These are phyloP conservation scores for Sporothrix brasiliensis DNA, from an alignment of 2,329 filamentous ascomycete genomes.

Conservation along the genomic window DNA sequence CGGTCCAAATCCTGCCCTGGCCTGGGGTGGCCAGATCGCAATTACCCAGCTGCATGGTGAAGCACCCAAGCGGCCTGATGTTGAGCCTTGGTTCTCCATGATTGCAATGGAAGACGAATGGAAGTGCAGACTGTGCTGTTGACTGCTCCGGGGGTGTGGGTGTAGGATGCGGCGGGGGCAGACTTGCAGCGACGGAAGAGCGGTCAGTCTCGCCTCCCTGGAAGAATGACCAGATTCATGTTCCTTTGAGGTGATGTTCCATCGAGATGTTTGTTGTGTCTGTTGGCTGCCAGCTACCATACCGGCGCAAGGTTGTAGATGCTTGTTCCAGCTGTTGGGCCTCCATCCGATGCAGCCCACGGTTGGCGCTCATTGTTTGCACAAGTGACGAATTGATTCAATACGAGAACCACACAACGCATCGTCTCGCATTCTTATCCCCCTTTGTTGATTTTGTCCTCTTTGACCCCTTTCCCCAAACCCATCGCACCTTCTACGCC, in stretches of 20 bases:
- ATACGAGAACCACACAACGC: background rate
- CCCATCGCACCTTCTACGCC: background rate
- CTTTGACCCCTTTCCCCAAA: background rate
- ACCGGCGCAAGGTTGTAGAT: background rate
- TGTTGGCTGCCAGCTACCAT: background rate
- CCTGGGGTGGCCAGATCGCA: background rate
- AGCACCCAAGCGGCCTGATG: conserved; percentile 15
- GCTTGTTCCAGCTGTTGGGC: background rate
- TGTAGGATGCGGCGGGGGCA: background rate
- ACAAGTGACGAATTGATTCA: background rate
- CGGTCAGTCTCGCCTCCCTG: background rate
- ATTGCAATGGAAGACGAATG: background rate
- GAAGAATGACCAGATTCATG: background rate
- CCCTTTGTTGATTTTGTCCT: background rate
- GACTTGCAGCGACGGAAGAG: conserved; percentile 6
- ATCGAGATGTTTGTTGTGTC: background rate
- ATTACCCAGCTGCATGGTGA: background rate
- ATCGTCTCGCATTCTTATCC: background rate
- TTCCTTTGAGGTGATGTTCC: background rate
- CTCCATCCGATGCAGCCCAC: background rate
- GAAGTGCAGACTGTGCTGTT: background rate
- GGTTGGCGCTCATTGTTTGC: background rate
- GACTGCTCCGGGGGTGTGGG: background rate
- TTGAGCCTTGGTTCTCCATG: background rate
- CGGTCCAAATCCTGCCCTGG: background rate